Conservation (phyloP, 2,329 filamentous ascomycete genomes). For the Westerdykella aurantiaca region DNA sequence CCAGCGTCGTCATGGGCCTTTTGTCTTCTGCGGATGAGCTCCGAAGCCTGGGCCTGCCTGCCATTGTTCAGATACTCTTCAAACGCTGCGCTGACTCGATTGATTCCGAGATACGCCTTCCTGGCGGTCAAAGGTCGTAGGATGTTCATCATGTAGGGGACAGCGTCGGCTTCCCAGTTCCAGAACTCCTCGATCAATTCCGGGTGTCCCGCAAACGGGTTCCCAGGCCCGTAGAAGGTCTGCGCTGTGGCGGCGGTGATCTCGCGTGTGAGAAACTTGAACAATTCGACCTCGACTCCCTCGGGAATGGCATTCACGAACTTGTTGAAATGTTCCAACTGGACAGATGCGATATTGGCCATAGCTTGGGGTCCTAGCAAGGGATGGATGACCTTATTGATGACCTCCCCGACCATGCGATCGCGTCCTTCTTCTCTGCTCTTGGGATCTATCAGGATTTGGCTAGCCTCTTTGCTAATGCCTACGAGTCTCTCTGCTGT, state of each 20-base stretch:
- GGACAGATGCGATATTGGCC: conserved; percentile 32
- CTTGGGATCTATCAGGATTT: conserved; percentile 21
- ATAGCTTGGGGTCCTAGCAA: conserved; percentile 27
- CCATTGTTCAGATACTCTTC: conserved; percentile 22
- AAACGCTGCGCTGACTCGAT: conserved; percentile 24
- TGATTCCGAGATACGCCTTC: conserved; percentile 35
- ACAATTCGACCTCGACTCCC: conserved; percentile 35
- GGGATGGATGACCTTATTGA: conserved; percentile 33
- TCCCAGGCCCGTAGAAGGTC: conserved; percentile 42
- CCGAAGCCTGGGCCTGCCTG: conserved; percentile 14
- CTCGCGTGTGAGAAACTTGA: conserved; percentile 23
- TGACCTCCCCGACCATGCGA: conserved; percentile 16
- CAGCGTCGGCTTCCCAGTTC: conserved; percentile 38
- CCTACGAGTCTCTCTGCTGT: conserved; percentile 38
- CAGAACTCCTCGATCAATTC: conserved; percentile 38
- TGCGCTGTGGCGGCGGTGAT: conserved; percentile 35
- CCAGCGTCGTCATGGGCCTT: conserved; percentile 13
- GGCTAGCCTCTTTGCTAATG: conserved; percentile 24
- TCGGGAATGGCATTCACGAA: conserved; percentile 14
- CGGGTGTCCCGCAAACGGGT: conserved; percentile 38
- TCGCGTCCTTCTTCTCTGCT: conserved; percentile 25
- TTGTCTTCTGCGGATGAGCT: conserved; percentile 20
- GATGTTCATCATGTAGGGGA: conserved; percentile 25
- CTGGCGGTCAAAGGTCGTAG: conserved; percentile 35
- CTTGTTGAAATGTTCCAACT: conserved; percentile 33